Conservation (phyloP, 2,329 filamentous ascomycete species). For the Juglanconis oblonga region DNA sequence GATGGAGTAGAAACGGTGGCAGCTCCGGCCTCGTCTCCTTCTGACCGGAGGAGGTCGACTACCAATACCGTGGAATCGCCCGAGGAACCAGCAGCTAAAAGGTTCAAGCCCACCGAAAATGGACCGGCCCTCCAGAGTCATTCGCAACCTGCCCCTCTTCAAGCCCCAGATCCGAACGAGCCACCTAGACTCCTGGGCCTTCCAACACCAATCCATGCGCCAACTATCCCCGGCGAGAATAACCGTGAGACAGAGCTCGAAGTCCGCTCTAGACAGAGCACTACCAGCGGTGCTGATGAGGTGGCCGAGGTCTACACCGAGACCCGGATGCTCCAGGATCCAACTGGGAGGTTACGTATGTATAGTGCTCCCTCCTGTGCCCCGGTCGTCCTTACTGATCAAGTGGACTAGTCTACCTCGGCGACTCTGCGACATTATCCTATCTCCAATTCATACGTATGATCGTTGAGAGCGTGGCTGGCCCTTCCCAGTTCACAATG, state of each 20-base stretch:
- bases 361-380: slow-evolving; percentile 14
- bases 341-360: slow-evolving; percentile 54
- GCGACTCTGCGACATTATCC: slow-evolving; percentile 60
- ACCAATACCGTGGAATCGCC: slow-evolving; percentile 9
- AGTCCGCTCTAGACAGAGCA: slow-evolving; percentile 34
- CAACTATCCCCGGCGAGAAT: neutral
- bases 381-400: slow-evolving; percentile 15
- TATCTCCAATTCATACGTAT: slow-evolving; percentile 59
- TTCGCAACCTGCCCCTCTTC: neutral
- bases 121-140: neutral
- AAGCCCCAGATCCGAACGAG: slow-evolving; percentile 21
- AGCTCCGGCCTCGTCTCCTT: slow-evolving; percentile 22
- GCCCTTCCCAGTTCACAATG: slow-evolving; percentile 54
- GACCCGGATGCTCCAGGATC: slow-evolving; percentile 58
- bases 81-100: slow-evolving; percentile 5
- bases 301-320: slow-evolving; percentile 54
- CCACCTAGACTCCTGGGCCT: slow-evolving; percentile 30
- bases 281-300: slow-evolving; percentile 46
- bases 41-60: slow-evolving; percentile 17
- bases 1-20: slow-evolving; percentile 25
- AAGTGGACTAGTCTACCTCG: slow-evolving; percentile 50
- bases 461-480: slow-evolving; percentile 54
- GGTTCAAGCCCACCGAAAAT: slow-evolving; percentile 19
- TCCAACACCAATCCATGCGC: slow-evolving; percentile 11
- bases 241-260: slow-evolving; percentile 29